Conservation (phyloP, 2,329 filamentous ascomycete species). For the Calonectria fujianensis region DNA sequence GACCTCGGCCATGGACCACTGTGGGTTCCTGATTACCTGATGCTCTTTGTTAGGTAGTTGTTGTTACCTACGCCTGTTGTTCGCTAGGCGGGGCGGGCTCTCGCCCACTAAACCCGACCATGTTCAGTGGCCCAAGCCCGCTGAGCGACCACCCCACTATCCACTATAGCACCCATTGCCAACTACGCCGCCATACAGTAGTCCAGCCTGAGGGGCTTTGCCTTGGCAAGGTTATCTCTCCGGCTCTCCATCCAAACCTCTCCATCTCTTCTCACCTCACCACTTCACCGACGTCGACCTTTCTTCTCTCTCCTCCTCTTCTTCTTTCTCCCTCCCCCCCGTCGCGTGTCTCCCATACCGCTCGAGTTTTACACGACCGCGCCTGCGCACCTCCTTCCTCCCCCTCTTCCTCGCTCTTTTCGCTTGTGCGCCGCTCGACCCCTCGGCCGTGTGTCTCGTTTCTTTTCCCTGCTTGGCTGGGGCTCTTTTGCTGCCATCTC, state of each 20-base stretch:
- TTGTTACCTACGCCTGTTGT: conserved; percentile 20
- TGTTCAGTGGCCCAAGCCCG: conserved; percentile 19
- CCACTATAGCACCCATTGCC: conserved; percentile 28
- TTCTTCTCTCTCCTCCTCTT: conserved; percentile 44
- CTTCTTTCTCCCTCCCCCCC: conserved; percentile 32
- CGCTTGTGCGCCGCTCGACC: conserved; percentile 49
- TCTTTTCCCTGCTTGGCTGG: conserved; percentile 49
- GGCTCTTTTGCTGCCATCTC: conserved; percentile 54
- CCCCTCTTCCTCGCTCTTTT: conserved; percentile 40
- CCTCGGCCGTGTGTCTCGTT: conserved; percentile 42
- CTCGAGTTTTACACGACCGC: conserved; percentile 30
- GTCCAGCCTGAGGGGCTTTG: conserved; percentile 34
- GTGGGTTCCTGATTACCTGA: conserved; percentile 25
- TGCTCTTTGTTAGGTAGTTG: conserved; percentile 14
- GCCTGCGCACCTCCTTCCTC: background rate
- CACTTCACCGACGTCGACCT: conserved; percentile 55
- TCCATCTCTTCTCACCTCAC: conserved; percentile 50
- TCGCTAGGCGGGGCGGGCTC: conserved; percentile 22
- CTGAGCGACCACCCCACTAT: conserved; percentile 31
- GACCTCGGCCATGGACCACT: conserved; percentile 26
- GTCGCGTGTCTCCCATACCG: conserved; percentile 41
- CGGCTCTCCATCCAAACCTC: conserved; percentile 49
- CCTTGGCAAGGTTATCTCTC: conserved; percentile 46
- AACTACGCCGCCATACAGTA: conserved; percentile 22
- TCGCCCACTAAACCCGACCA: conserved; percentile 34